A percentile compares a stretch with the other conserved stretches of the same genome.
phyloP scores from a whole-genome alignment of 129 eudicot genomes.

The Apium graveolens region DNA sequence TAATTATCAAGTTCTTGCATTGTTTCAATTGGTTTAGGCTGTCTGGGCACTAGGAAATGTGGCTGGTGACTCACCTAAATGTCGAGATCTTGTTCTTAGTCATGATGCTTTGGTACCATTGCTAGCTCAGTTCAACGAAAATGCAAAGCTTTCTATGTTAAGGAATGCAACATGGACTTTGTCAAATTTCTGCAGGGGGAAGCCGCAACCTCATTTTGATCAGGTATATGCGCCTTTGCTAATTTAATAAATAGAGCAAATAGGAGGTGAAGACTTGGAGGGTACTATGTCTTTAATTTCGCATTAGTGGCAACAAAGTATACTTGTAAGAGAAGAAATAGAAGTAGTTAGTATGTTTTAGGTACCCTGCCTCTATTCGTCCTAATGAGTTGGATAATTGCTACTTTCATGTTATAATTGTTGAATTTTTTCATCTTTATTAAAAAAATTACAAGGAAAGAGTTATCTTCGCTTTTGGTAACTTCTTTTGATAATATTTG shows the following conservation, averaged over 20 bases:
- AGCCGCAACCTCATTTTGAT: constrained; percentile 45
- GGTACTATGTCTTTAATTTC: neutral
- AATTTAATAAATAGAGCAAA: neutral
- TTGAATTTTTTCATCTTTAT: neutral
- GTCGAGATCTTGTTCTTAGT: constrained; percentile 40
- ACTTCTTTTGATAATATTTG: neutral
- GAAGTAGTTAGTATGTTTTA: neutral
- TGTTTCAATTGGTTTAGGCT: constrained; percentile 23
- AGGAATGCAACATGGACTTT: constrained; percentile 47
- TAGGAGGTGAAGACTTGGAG: neutral
- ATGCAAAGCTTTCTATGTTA: constrained; percentile 41
- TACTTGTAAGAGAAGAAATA: neutral
- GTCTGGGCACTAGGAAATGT: constrained; percentile 50
- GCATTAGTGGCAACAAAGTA: neutral
- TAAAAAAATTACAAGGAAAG: neutral
- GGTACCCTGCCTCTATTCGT: neutral
- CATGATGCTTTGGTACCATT: constrained; percentile 30
- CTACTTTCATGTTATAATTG: neutral
- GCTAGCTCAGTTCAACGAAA: constrained; percentile 35
- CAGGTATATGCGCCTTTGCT: constrained; percentile 14
- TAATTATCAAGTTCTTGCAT: neutral
- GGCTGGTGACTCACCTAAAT: constrained; percentile 48
- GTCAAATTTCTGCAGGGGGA: constrained; percentile 47
- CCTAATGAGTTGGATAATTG: neutral
- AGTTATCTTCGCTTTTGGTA: neutral